phyloP scores from a whole-genome alignment of 441 rosid species.

The Mallotus japonicus region DNA sequence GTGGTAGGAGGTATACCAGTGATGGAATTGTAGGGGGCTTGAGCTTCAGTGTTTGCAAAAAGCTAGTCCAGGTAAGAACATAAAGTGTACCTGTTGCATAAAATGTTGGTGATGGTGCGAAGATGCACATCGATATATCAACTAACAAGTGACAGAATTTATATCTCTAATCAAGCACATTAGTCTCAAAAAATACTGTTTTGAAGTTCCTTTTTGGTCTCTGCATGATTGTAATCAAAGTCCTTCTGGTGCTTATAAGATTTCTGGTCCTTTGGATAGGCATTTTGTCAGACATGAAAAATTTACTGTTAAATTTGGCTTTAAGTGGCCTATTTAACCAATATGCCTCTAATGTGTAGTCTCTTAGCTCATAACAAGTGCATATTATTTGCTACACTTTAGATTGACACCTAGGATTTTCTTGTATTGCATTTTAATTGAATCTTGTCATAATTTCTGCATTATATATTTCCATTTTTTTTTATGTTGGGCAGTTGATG shows the following conservation, averaged over 20 bases:
- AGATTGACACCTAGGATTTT: not conserved
- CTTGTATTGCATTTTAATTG: not conserved
- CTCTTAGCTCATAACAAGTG: not conserved
- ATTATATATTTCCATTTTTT: not conserved
- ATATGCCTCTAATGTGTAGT: not conserved
- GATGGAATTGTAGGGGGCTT: slow-evolving; percentile 57
- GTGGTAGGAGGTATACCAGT: slow-evolving; percentile 43
- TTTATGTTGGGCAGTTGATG: slow-evolving; percentile 52
- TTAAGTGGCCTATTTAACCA: not conserved
- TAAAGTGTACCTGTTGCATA: not conserved
- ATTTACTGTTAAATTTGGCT: not conserved
- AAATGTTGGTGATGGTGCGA: not conserved
- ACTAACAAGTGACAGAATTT: not conserved
- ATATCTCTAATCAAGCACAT: not conserved
- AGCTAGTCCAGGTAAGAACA: slow-evolving; percentile 72
- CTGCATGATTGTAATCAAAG: too few species aligned
- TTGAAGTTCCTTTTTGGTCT: too few species aligned
- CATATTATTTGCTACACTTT: not conserved
- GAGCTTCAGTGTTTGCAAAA: slow-evolving; percentile 89
- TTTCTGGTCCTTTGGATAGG: not conserved
- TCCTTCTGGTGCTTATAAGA: too few species aligned
- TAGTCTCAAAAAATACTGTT: not conserved
- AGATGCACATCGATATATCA: not conserved
- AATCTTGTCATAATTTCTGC: not conserved
- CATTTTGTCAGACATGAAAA: not conserved